Evolutionary conservation across 2,329 filamentous ascomycete species (phyloP).

Genomic region (Penicillium sp.): DNA sequence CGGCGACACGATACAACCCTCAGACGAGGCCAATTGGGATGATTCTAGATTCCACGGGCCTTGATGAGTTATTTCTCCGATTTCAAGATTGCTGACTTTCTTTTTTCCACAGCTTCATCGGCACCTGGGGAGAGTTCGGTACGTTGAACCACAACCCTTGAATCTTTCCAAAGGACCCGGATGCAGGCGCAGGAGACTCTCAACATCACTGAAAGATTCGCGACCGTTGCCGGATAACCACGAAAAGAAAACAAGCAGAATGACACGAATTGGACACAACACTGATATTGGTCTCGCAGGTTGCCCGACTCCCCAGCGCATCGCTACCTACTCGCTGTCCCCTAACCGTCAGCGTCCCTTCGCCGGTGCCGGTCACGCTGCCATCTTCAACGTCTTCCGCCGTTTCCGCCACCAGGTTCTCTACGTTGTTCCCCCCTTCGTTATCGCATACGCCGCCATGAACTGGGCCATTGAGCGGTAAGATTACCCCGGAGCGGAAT

Average conservation of each 20-base stretch:
- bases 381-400: constrained; percentile 94
- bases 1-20: constrained; percentile 10
- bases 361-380: constrained; percentile 73
- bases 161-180: constrained; percentile 12
- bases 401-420: constrained; percentile 83
- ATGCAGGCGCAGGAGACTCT: constrained; percentile 12
- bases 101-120: constrained; percentile 62
- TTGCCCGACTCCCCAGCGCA: constrained; percentile 54
- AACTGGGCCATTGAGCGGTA: constrained; percentile 91
- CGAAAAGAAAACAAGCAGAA: neutral
- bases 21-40: constrained; percentile 1
- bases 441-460: constrained; percentile 79
- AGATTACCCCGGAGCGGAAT: constrained; percentile 35
- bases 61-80: neutral
- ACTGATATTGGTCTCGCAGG: constrained; percentile 22
- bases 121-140: constrained; percentile 75
- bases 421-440: constrained; percentile 79
- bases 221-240: neutral
- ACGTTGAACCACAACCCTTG: constrained; percentile 46
- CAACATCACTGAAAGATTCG: neutral
- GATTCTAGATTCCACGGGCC: neutral
- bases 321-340: constrained; percentile 72
- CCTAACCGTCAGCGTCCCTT: constrained; percentile 88
- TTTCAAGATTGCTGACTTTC: constrained; percentile 25
- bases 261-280: neutral